A percentile compares a stretch with the other conserved stretches of the same genome.
Conservation (phyloP, 202 grass and related monocot species). For the Zoysia matrella region DNA sequence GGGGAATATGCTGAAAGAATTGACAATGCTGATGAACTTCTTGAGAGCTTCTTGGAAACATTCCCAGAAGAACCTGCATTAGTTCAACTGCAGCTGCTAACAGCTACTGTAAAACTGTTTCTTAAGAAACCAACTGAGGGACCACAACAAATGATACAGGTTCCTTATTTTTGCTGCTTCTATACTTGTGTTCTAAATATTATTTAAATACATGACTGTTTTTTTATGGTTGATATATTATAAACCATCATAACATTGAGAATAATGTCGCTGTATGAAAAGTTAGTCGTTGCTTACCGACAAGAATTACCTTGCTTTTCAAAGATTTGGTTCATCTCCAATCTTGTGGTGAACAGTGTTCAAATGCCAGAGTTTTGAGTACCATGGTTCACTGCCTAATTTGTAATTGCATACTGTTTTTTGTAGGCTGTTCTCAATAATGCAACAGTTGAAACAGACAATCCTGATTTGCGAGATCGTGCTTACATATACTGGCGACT, state of each 20-base stretch:
- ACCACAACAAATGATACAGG: conserved; percentile 99
- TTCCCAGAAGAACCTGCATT: conserved; percentile 97
- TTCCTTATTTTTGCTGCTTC: conserved; percentile 38
- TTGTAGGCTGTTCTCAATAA: conserved; percentile 97
- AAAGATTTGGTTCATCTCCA: not conserved
- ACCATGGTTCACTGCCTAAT: conserved; percentile 34
- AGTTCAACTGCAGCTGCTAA: conserved; percentile 95
- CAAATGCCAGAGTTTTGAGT: not conserved
- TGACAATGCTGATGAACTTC: conserved; percentile 59
- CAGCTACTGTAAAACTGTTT: conserved; percentile 97
- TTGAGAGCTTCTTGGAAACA: conserved; percentile 98
- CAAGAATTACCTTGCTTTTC: conserved; percentile 2
- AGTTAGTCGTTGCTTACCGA: conserved; percentile 9
- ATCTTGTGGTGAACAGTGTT: conserved; percentile 21
- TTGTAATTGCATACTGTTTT: conserved; percentile 17
- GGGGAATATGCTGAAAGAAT: too few relatives aligned
- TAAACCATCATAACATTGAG: not conserved
- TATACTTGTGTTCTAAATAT: not conserved
- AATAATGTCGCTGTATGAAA: conserved; percentile 22
- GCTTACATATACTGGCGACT: conserved; percentile 99
- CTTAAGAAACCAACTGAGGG: conserved; percentile 99
- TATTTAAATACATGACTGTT: conserved; percentile 10
- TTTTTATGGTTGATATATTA: conserved; percentile 14
- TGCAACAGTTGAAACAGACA: conserved; percentile 97
- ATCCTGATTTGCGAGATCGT: conserved; percentile 95